Base-by-base conservation (phyloP, 169 alveolate species). In the Ophryocystis elektroscirrha region DNA sequence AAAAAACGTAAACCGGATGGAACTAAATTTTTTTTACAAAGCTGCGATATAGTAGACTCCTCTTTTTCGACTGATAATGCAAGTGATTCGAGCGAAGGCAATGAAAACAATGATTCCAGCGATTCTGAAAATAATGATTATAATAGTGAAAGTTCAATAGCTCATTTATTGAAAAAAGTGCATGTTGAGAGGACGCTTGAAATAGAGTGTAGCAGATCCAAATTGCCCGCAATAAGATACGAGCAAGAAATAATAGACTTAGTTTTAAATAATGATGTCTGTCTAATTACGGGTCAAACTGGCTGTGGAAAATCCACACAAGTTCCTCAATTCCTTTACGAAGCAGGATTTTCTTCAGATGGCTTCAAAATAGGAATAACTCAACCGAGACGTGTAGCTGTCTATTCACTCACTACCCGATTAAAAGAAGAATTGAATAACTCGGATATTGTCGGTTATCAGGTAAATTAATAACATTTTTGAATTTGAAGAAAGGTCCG, bases 361-460 rank as follows among this genome's bases (percentile, higher is more conserved):
- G 72, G 88, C 28, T 27, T 45, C 19, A 65, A 46, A 30, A 77
- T 84, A 2, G 90, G 89, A n/a, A 61, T 85, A 25, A 88, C 97
- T 2, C 90, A 92, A 53, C 96, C 96, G 4, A 74, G 98, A 59
- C 76, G 96, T 68, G 95, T 92, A 5, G 97, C 84, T 23, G 73
- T 74, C 25, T 47, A 61, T 42, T 67, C 78, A 36, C 56, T 75
- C 32, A 59, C 76, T 15, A 51, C 61, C 39, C 74, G 76, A 51
- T 65, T 75, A 18, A 37, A 62, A 23, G 58, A 63, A 53, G 84
- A 75, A 58, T 51, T 73, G 18, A 69, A 64, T 36, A 26, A 19
- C 22, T 20, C 20, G 12, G 47, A 23, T 43, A 29, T 16, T 5
- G n/a, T 9, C 5, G 49, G n/a, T 46, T 23, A 19, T 2, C 1